Evolutionary conservation across 2,329 filamentous ascomycete species (phyloP).

Genomic region (Ceratocystis cacaofunesta): DNA sequence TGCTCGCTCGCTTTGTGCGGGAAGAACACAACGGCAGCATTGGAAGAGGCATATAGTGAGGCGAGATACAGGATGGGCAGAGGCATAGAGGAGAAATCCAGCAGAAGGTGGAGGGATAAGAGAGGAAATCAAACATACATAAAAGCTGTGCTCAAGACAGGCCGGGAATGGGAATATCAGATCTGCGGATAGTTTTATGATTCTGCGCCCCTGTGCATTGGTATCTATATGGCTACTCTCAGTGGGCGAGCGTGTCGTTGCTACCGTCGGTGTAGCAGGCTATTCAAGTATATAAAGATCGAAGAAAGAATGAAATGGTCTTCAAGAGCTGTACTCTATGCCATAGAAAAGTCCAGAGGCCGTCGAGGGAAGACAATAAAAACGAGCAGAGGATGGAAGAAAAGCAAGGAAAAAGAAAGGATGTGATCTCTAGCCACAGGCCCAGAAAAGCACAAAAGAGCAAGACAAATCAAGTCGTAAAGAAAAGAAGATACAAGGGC

Average conservation of each 20-base stretch:
- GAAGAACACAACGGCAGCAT: background rate
- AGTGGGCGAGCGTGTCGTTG: background rate
- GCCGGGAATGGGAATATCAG: background rate
- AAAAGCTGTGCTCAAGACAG: no score
- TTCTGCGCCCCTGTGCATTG: background rate
- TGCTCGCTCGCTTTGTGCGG: background rate
- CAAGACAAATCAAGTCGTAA: constrained; percentile 3
- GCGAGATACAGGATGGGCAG: no score
- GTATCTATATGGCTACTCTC: background rate
- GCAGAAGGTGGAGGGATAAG: no score
- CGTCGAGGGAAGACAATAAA: background rate
- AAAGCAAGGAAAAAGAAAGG: background rate
- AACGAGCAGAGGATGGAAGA: background rate
- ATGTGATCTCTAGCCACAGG: constrained; percentile 3
- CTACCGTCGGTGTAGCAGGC: no score
- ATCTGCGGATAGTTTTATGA: background rate
- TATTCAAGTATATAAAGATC: background rate
- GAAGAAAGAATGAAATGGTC: background rate
- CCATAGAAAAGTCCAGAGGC: background rate
- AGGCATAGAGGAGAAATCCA: no score
- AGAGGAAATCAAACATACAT: no score
- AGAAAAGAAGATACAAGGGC: constrained; percentile 2
- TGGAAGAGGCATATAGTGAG: no score
- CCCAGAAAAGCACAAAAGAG: background rate
- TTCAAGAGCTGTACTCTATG: background rate